Base-by-base conservation (phyloP, 1,284 basidiomycete species). In the Pseudozyma flocculosa region DNA sequence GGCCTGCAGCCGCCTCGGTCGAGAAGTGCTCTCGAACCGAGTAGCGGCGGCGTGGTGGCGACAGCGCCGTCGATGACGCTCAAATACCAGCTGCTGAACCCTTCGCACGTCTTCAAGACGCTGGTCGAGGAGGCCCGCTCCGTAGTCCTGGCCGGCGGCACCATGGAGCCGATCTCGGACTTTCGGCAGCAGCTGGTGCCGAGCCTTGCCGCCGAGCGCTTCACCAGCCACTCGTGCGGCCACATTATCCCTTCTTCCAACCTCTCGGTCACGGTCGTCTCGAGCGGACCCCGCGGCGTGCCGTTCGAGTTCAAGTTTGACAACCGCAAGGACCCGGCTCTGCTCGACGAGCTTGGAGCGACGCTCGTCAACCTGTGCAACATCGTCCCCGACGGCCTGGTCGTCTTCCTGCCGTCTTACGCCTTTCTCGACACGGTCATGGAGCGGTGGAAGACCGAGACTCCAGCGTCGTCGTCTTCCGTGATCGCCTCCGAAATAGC, bases 141-240 rank as follows among this genome's bases (percentile, higher is more conserved):
- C 1, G 86, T 98, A 9, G 81, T 98, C 22, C 81, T 98, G 15
- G 92, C 93, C 0, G 94, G 94, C 10, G 94, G 94, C 2, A 98
- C 94, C 0, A 97, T 98, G 94, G 92, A 91, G 37, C 94, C 94
- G 9, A 87, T 96, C 42, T 86, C 88, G n/a, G 92, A 96, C 78
- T 85, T 97, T 22, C 82, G 85, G 24, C 83, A 83, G 48, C 93
- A 97, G 71, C 82, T 98, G 3, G 91, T 98, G 69, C 83, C 87
- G 0, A 81, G 83, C 48, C 72, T 95, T 2, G 80, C 86, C 0
- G 46, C 79, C 0, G 84, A 87, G 13, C 83, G 84, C 26, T 80
- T 96, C 19, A 80, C 85, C 2, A 88, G 84, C 15, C 91, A 96
- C 72, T 90, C 91, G 0, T 98, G 94, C 77, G 88, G 89, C 0